These are phyloP conservation scores for Phylloporus arenicola DNA, from an alignment of 768 basidiomycete genomes.

Conservation along the genomic window DNA sequence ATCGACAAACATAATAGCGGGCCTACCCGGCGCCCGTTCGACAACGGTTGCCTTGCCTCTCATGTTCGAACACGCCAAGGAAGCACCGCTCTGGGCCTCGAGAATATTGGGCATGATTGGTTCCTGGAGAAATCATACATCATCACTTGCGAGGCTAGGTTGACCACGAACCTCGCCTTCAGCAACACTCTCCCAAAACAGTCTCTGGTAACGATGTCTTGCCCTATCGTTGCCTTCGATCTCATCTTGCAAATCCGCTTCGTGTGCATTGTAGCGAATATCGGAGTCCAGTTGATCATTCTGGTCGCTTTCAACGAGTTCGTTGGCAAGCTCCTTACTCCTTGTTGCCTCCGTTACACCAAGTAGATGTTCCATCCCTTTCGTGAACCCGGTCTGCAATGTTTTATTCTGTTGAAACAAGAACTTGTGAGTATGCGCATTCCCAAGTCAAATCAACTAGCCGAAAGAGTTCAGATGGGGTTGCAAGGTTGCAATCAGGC, in stretches of 20 bases:
- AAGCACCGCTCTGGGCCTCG: conserved; percentile 41
- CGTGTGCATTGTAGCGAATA: conserved; percentile 44
- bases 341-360: conserved; percentile 41
- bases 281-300: background rate
- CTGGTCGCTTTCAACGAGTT: conserved; percentile 7
- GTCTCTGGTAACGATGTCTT: conserved; percentile 60
- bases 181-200: conserved; percentile 74
- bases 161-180: conserved; percentile 55
- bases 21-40: conserved; percentile 40
- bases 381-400: conserved; percentile 74
- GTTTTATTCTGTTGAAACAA: conserved; percentile 43
- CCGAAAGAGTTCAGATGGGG: conserved; percentile 54
- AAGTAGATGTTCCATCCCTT: conserved; percentile 77
- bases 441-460: conserved; percentile 6
- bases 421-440: background rate
- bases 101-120: conserved; percentile 56
- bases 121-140: conserved; percentile 34
- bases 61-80: conserved; percentile 34
- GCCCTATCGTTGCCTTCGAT: conserved; percentile 49
- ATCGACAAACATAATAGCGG: conserved; percentile 64
- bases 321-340: conserved; percentile 2
- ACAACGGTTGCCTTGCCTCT: conserved; percentile 37
- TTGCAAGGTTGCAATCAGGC: conserved; percentile 62
- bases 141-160: background rate
- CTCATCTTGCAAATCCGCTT: conserved; percentile 60